phyloP scores from a whole-genome alignment of 176 grass and related monocot species.

The Musa acuminata region DNA sequence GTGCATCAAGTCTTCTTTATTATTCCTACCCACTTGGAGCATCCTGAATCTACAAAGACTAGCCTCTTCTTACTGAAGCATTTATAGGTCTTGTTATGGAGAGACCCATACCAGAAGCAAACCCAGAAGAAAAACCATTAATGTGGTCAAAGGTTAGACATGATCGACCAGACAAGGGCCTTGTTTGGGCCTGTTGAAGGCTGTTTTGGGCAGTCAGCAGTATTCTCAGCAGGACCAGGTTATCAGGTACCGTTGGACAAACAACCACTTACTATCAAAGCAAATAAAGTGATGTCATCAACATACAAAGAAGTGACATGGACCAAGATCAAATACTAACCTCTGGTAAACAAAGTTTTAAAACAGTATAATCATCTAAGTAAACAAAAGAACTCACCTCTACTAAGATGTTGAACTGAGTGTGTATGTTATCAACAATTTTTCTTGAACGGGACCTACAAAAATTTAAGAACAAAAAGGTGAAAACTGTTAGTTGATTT shows the following conservation, averaged over 20 bases:
- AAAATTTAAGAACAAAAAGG: conserved; percentile 6
- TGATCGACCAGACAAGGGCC: too few relatives aligned
- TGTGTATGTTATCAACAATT: conserved; percentile 49
- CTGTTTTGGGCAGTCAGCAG: too few relatives aligned
- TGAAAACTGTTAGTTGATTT: conserved; percentile 8
- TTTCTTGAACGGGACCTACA: conserved; percentile 54
- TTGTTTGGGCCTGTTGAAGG: too few relatives aligned
- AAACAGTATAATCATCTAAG: neutral
- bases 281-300: neutral
- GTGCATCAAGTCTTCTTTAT: neutral
- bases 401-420: conserved; percentile 43
- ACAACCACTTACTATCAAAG: neutral
- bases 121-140: too few relatives aligned
- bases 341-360: neutral
- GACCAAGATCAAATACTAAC: neutral
- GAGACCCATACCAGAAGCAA: too few relatives aligned
- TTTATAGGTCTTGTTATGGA: too few relatives aligned
- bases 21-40: neutral
- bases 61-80: too few relatives aligned
- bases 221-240: too few relatives aligned
- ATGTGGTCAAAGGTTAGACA: too few relatives aligned
- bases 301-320: neutral
- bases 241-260: neutral
- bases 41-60: too few relatives aligned
- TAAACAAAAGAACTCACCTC: conserved; percentile 34